These are phyloP conservation scores for Jacaranda mimosifolia DNA, from an alignment of 257 asterid genomes.

Conservation along the genomic window DNA sequence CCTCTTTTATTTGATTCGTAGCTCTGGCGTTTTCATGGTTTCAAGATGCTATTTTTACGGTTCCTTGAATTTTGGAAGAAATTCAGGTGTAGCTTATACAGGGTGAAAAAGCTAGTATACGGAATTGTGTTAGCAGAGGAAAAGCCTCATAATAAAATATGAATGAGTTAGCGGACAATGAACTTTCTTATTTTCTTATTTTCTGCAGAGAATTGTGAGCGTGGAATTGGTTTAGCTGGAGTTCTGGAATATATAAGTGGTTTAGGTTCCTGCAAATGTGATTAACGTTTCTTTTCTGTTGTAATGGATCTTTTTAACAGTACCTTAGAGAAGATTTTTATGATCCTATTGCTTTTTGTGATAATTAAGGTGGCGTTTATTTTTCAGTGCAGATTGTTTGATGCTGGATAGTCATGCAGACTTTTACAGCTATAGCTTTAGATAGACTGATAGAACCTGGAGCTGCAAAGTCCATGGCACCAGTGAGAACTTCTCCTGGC, in stretches of 20 bases:
- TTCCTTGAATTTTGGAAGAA: constrained; percentile 1
- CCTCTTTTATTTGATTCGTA: neutral
- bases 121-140: neutral
- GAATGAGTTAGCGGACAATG: constrained; percentile 9
- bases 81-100: neutral
- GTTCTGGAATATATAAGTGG: neutral
- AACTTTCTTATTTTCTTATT: neutral
- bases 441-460: constrained; percentile 88
- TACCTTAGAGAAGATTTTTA: neutral
- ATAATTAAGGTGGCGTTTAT: constrained; percentile 23
- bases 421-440: constrained; percentile 79
- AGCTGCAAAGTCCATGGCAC: constrained; percentile 55
- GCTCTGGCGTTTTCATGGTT: neutral
- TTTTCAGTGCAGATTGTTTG: constrained; percentile 55
- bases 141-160: neutral
- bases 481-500: constrained; percentile 45
- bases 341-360: constrained; percentile 23
- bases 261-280: constrained; percentile 6
- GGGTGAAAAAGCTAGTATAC: neutral
- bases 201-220: neutral
- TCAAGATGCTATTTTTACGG: constrained; percentile 7
- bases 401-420: constrained; percentile 77
- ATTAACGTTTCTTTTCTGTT: constrained; percentile 12
- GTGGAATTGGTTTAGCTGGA: constrained; percentile 18
- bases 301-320: constrained; percentile 14